A percentile compares a stretch with the other conserved stretches of the same genome.
Evolutionary conservation across 352 stramenopile genomes (phyloP).

Genomic region (Hyaloperonospora arabidopsidis): DNA sequence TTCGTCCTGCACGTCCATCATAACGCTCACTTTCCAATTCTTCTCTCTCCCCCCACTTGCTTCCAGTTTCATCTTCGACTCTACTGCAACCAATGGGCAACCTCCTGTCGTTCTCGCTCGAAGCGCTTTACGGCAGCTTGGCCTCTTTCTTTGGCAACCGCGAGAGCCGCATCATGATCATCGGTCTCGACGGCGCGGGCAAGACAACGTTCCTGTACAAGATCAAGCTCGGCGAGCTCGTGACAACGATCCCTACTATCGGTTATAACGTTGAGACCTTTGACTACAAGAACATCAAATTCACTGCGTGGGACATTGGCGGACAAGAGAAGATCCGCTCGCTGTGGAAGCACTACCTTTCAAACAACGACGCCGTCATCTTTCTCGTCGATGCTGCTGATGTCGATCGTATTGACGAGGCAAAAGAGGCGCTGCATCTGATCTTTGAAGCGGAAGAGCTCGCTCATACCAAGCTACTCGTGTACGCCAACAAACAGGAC

Average conservation of each 20-base stretch:
- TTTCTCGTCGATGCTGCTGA: slow-evolving; percentile 78
- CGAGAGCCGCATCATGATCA: slow-evolving; percentile 73
- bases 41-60: neutral
- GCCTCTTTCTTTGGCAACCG: slow-evolving; percentile 29
- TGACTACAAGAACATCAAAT: slow-evolving; percentile 56
- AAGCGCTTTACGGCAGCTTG: slow-evolving; percentile 27
- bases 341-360: slow-evolving; percentile 62
- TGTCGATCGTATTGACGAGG: slow-evolving; percentile 38
- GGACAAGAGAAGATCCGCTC: slow-evolving; percentile 22
- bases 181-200: slow-evolving; percentile 90
- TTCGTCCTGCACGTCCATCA: slow-evolving; percentile 1
- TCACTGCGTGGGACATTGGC: slow-evolving; percentile 83
- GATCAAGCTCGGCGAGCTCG: slow-evolving; percentile 66
- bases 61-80: neutral
- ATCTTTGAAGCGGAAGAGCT: slow-evolving; percentile 44
- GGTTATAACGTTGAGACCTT: slow-evolving; percentile 85
- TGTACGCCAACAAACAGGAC: slow-evolving; percentile 54
- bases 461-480: slow-evolving; percentile 31
- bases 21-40: slow-evolving; percentile 15
- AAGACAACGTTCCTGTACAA: slow-evolving; percentile 96
- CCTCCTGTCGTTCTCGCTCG: slow-evolving; percentile 30
- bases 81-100: slow-evolving; percentile 34
- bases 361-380: slow-evolving; percentile 61
- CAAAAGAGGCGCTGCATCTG: slow-evolving; percentile 31
- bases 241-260: slow-evolving; percentile 78